Evolutionary conservation across 1,284 basidiomycete genomes (phyloP), one percentile per base, ranked within the genome.

Genomic region (Apiotrichum brassicae): DNA sequence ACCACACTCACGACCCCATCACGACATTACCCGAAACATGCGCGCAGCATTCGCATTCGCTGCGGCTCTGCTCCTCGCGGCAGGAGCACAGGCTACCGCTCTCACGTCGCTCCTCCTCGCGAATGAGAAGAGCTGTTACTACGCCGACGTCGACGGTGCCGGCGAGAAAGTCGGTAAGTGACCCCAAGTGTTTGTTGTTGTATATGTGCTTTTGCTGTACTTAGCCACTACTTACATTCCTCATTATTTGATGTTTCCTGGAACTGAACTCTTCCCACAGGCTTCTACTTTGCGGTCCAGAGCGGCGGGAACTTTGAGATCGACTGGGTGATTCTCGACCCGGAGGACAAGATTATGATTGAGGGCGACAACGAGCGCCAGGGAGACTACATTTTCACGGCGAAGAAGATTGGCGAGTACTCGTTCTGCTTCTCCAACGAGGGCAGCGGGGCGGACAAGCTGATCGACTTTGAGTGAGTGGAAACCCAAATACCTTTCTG

Each of bases 381-480:
- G 66, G 91, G 94, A 36, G 95, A 99, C 80, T 97, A 86, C 66
- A 89, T 99, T 56, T 83, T 98, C 59, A 98, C 95, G 5, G 94
- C 89, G 13, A 93, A 97, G 75, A 81, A 34, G 34, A 33, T 86
- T 49, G 94, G 94, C 63, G 95, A 99, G 79, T 97, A 97, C 75
- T 78, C 90, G 3, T 98, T 99, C 77, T 99, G 95, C 77, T 97
- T 99, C 70, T 87, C 92, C 69, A 99, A 98, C 74, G 89, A 94
- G 82, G 88, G 85, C 9, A 88, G 86, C 4, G 79, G 92, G 59
- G 85, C 85, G 76, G 78, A 91, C 76, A 95, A 97, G 74, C 80
- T 95, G 49, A 79, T 97, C 60, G 93, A 97, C 75, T 94, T 97
- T 70, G 92, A 95, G 73, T 73, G 49, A 60, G 73, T 67, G 18